Conservation (phyloP, 805 yeast species). For the Candida hungchunana region DNA sequence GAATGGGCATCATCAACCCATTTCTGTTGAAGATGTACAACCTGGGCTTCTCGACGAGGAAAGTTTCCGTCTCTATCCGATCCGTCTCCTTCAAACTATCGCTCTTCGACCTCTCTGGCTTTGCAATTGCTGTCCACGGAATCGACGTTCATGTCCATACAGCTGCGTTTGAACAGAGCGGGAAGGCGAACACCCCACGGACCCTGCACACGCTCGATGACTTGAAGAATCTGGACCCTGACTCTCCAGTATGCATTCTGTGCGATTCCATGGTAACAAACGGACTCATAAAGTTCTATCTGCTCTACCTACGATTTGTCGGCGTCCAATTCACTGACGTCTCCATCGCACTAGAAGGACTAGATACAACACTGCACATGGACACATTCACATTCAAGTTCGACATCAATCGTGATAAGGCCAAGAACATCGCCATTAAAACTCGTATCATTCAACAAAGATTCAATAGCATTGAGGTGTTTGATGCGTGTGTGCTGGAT, state of each 20-base stretch:
- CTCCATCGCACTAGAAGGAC: slow-evolving; percentile 12
- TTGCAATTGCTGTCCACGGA: slow-evolving; percentile 20
- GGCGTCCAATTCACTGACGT: slow-evolving; percentile 19
- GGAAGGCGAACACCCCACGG: background rate
- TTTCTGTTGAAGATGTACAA: slow-evolving; percentile 22
- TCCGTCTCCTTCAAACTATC: slow-evolving; percentile 16
- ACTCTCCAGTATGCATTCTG: slow-evolving; percentile 17
- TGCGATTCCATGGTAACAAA: slow-evolving; percentile 8
- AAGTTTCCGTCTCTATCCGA: slow-evolving; percentile 10
- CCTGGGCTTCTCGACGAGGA: slow-evolving; percentile 12
- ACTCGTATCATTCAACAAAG: slow-evolving; percentile 17
- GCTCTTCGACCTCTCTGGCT: slow-evolving; percentile 13
- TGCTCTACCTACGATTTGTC: slow-evolving; percentile 24
- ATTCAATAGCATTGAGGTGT: slow-evolving; percentile 16
- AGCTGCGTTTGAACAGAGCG: background rate
- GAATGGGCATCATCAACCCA: slow-evolving; percentile 28
- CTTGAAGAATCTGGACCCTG: slow-evolving; percentile 11
- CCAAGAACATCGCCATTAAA: slow-evolving; percentile 10
- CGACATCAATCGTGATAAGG: slow-evolving; percentile 10
- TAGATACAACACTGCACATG: slow-evolving; percentile 8
- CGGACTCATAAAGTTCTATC: slow-evolving; percentile 12
- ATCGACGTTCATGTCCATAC: slow-evolving; percentile 12
- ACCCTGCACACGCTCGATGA: slow-evolving; percentile 7
- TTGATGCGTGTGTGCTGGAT: slow-evolving; percentile 21
- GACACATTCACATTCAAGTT: slow-evolving; percentile 16